Evolutionary conservation across 352 stramenopile species (phyloP).

Genomic region (Phytophthora tentaculata): DNA sequence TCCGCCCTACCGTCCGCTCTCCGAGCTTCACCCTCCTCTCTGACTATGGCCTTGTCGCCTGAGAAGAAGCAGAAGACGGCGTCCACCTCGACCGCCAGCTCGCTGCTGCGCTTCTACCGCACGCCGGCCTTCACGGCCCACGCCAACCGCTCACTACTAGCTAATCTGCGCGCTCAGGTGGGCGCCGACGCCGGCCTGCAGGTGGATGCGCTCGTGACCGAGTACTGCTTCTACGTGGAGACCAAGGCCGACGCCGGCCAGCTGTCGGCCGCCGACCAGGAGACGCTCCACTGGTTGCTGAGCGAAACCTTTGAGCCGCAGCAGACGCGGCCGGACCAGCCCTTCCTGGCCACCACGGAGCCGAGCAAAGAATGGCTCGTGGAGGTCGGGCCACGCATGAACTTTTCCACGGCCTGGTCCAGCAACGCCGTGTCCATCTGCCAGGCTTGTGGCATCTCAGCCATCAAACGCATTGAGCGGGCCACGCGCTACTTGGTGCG

Average conservation of each 20-base stretch:
- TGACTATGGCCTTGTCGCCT: conserved; percentile 42
- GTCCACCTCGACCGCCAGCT: conserved; percentile 27
- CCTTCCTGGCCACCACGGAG: conserved; percentile 51
- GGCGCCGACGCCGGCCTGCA: conserved; percentile 24
- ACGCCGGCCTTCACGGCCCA: conserved; percentile 76
- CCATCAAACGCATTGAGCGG: conserved; percentile 94
- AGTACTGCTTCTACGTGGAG: conserved; percentile 98
- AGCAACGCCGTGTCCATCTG: conserved; percentile 98
- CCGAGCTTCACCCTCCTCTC: conserved; percentile 27
- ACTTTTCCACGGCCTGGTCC: conserved; percentile 98
- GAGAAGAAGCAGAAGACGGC: conserved; percentile 81
- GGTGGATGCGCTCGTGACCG: conserved; percentile 85
- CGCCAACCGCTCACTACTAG: conserved; percentile 58
- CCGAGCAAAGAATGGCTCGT: conserved; percentile 73
- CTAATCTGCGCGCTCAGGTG: conserved; percentile 44
- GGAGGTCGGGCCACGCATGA: conserved; percentile 98
- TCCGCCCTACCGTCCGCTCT: conserved; percentile 13
- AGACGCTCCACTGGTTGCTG: conserved; percentile 94
- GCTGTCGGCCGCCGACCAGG: conserved; percentile 62
- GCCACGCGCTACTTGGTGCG: conserved; percentile 92
- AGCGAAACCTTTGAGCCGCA: conserved; percentile 97
- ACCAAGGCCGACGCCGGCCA: conserved; percentile 45
- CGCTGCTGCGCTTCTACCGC: conserved; percentile 81
- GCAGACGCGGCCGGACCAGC: conserved; percentile 61
- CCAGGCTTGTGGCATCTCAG: conserved; percentile 90